Conservation (phyloP, 2,329 filamentous ascomycete genomes). For the Mollisia scopiformis region DNA sequence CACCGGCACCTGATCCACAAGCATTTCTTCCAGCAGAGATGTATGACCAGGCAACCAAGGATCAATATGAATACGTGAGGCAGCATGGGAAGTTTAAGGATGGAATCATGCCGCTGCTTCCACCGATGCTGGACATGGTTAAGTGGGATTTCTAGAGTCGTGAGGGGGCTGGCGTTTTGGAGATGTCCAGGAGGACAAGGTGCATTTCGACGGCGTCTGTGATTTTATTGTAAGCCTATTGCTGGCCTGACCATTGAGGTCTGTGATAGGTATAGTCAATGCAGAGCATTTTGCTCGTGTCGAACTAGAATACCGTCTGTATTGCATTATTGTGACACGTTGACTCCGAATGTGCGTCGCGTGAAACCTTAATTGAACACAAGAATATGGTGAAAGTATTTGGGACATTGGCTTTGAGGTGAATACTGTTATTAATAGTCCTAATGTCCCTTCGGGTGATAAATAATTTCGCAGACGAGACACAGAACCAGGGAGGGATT, state of each 20-base stretch:
- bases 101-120: conserved; percentile 74
- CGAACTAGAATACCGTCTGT: not conserved
- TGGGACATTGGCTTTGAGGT: too few species aligned
- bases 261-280: not conserved
- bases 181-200: not conserved
- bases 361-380: too few species aligned
- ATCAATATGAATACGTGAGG: conserved; percentile 66
- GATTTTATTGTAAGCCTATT: not conserved
- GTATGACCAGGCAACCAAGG: conserved; percentile 63
- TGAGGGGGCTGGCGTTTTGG: not conserved
- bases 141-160: conserved; percentile 70
- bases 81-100: conserved; percentile 70
- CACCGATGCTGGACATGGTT: conserved; percentile 78
- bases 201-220: not conserved
- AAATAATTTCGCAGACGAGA: too few species aligned
- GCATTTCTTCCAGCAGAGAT: conserved; percentile 60
- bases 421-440: too few species aligned
- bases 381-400: too few species aligned
- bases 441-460: too few species aligned
- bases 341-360: too few species aligned
- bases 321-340: too few species aligned
- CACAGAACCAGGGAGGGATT: too few species aligned
- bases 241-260: not conserved
- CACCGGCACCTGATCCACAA: conserved; percentile 64
- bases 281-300: not conserved